Conservation (phyloP, 345 rosid species). For the Lepidium sativum region DNA sequence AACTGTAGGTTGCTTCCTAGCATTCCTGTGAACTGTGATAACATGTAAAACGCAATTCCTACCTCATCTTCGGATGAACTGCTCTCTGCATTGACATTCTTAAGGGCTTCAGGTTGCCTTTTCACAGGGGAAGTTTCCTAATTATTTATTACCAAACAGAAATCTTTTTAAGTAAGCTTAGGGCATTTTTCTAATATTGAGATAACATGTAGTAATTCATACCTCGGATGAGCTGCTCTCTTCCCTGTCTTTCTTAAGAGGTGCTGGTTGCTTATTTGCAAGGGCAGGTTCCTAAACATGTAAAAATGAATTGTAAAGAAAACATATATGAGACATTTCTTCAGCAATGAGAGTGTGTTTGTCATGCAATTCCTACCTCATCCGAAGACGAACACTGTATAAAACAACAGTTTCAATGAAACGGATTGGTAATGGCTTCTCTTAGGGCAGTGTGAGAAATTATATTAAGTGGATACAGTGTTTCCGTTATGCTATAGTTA, state of each 20-base stretch:
- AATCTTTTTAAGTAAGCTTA: background rate
- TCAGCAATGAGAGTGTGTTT: background rate
- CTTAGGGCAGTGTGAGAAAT: no score
- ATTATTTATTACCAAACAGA: background rate
- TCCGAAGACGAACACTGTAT: slow-evolving; percentile 21
- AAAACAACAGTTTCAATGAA: background rate
- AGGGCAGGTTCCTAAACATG: slow-evolving; percentile 20
- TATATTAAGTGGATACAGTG: no score
- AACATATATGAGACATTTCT: background rate
- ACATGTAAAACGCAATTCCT: background rate
- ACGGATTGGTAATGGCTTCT: no score
- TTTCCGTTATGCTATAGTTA: no score
- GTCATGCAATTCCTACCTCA: slow-evolving; percentile 17
- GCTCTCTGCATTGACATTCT: slow-evolving; percentile 17
- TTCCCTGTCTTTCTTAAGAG: slow-evolving; percentile 11
- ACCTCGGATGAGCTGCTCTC: slow-evolving; percentile 36
- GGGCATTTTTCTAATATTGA: background rate
- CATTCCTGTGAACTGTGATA: background rate
- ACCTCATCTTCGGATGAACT: slow-evolving; percentile 33
- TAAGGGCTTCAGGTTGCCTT: background rate
- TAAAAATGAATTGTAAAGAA: background rate
- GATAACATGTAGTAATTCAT: background rate
- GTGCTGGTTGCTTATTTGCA: slow-evolving; percentile 7
- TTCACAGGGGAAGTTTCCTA: slow-evolving; percentile 22
- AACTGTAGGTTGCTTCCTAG: background rate